Percentiles rank a stretch among this genome's conserved stretches.
These are phyloP conservation scores for Suhomyces sp. DNA, from an alignment of 805 yeast species.

Conservation along the genomic window DNA sequence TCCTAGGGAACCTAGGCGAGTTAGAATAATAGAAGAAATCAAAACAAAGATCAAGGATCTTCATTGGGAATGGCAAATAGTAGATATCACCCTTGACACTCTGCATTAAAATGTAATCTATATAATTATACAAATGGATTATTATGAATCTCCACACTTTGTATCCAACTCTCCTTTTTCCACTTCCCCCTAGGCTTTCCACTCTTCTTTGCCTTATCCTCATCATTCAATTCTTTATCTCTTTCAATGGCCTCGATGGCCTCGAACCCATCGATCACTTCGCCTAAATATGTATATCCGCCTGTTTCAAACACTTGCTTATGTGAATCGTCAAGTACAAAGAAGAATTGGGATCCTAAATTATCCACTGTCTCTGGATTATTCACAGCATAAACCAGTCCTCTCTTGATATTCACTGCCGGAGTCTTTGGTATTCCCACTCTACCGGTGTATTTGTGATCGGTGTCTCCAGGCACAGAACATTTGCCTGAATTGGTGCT, in stretches of 20 bases:
- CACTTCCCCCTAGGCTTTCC: constrained; percentile 19
- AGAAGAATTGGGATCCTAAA: constrained; percentile 22
- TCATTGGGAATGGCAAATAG: too few species aligned
- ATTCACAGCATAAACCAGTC: constrained; percentile 15
- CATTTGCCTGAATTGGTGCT: constrained; percentile 16
- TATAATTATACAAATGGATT: constrained; percentile 14
- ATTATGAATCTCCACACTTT: constrained; percentile 12
- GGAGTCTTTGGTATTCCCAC: neutral
- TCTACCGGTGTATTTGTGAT: neutral
- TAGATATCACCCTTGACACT: too few species aligned
- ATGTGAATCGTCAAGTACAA: constrained; percentile 14
- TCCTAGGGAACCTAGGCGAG: constrained; percentile 41
- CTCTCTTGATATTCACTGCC: constrained; percentile 10
- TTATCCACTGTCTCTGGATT: constrained; percentile 4
- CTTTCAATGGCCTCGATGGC: constrained; percentile 15
- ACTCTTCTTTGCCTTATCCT: constrained; percentile 10
- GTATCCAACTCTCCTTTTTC: constrained; percentile 17
- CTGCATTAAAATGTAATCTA: too few species aligned
- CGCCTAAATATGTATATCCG: constrained; percentile 16
- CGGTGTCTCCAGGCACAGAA: constrained; percentile 13
- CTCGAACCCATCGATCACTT: constrained; percentile 17
- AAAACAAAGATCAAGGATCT: too few species aligned
- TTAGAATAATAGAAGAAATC: constrained; percentile 22
- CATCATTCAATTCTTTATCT: constrained; percentile 10
- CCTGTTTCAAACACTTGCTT: constrained; percentile 8